phyloP scores from a whole-genome alignment of 768 basidiomycete species.

The Kwoniella botswanensis region DNA sequence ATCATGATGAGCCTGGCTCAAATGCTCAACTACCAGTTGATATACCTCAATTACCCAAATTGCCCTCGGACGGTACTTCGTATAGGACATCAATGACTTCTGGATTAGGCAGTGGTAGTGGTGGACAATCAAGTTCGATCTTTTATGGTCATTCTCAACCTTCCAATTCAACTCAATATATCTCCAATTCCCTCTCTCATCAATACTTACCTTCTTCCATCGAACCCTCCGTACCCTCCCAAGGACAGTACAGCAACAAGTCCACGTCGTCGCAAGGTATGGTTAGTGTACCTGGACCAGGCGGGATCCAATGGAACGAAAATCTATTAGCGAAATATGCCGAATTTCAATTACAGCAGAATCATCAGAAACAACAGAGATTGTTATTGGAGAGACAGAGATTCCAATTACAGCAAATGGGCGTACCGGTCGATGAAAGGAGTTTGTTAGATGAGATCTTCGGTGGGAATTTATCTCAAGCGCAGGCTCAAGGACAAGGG shows the following conservation, averaged over 20 bases:
- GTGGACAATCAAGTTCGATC: neutral
- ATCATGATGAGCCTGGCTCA: neutral
- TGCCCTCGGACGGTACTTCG: conserved; percentile 10
- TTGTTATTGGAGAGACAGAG: conserved; percentile 45
- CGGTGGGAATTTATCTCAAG: conserved; percentile 14
- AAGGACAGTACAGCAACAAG: neutral
- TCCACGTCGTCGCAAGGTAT: neutral
- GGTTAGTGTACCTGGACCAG: neutral
- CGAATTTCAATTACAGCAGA: conserved; percentile 53
- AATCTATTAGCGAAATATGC: conserved; percentile 46
- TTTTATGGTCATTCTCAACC: conserved; percentile 3
- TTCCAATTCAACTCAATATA: neutral
- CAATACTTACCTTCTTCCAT: neutral
- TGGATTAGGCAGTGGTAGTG: neutral
- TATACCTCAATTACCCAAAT: conserved; percentile 15
- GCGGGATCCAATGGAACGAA: conserved; percentile 23
- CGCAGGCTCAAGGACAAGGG: neutral
- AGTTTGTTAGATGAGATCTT: conserved; percentile 50
- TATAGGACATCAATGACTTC: conserved; percentile 13
- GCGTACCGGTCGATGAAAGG: conserved; percentile 45
- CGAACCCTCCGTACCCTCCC: neutral
- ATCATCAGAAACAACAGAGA: conserved; percentile 51
- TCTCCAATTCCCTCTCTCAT: neutral
- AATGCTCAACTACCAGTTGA: conserved; percentile 1
- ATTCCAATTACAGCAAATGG: conserved; percentile 46